These are phyloP conservation scores for Cladosporium austrohemisphaericum DNA, from an alignment of 2,329 filamentous ascomycete species.

Conservation along the genomic window DNA sequence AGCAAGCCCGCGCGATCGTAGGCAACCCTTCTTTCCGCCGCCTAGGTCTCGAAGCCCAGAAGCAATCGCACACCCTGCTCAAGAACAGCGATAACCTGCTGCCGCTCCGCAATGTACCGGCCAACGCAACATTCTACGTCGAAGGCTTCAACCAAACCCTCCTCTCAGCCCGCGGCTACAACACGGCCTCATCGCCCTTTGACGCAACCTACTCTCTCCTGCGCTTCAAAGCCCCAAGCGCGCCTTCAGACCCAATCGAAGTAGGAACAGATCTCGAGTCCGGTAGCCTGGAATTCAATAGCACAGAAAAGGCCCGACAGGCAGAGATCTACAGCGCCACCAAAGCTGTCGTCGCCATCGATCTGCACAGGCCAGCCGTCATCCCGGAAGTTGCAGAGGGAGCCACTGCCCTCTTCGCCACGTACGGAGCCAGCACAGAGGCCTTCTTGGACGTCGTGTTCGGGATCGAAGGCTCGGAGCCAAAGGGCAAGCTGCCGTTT, in stretches of 20 bases:
- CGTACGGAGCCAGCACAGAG: conserved; percentile 39
- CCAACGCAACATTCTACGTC: conserved; percentile 33
- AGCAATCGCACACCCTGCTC: conserved; percentile 35
- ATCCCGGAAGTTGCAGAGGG: conserved; percentile 42
- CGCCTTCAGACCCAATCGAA: conserved; percentile 37
- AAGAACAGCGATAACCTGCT: conserved; percentile 34
- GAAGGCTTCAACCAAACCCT: conserved; percentile 35
- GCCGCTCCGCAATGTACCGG: conserved; percentile 24
- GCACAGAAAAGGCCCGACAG: conserved; percentile 37
- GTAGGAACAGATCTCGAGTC: conserved; percentile 41
- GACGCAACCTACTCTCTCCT: conserved; percentile 43
- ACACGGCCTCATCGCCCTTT: conserved; percentile 33
- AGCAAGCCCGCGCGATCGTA: conserved; percentile 40
- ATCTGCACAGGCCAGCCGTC: conserved; percentile 43
- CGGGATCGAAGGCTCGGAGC: conserved; percentile 34
- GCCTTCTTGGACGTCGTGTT: conserved; percentile 46
- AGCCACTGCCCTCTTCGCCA: conserved; percentile 39
- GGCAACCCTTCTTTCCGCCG: conserved; percentile 44
- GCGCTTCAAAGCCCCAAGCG: conserved; percentile 39
- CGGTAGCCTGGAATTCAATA: conserved; percentile 42
- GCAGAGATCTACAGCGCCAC: conserved; percentile 38
- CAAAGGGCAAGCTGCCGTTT: conserved; percentile 45
- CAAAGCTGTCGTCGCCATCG: conserved; percentile 42
- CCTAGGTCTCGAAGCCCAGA: conserved; percentile 37
- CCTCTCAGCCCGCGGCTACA: conserved; percentile 32